These are phyloP conservation scores for Wickerhamiella azymoides DNA, from an alignment of 805 yeast species.

Conservation along the genomic window DNA sequence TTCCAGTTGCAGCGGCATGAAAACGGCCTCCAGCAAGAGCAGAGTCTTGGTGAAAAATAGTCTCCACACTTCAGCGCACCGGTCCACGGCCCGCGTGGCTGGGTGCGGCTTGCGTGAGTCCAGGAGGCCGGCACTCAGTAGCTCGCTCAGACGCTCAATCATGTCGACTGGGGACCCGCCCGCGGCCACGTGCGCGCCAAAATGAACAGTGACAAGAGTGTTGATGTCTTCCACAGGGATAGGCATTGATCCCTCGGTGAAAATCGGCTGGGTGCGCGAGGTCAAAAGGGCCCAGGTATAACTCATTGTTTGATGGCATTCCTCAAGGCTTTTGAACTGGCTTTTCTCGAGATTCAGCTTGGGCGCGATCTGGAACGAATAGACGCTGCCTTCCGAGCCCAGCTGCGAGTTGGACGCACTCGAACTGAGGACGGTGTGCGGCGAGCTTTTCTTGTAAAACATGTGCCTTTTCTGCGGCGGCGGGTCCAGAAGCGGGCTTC, in stretches of 20 bases:
- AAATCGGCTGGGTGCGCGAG: slow-evolving; percentile 33
- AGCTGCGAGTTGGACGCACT: slow-evolving; percentile 31
- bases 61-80: slow-evolving; percentile 38
- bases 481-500: slow-evolving; percentile 10
- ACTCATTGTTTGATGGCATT: slow-evolving; percentile 28
- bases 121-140: slow-evolving; percentile 32
- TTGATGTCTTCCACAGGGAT: slow-evolving; percentile 47
- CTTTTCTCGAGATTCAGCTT: slow-evolving; percentile 6
- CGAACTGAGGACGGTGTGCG: slow-evolving; percentile 28
- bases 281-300: slow-evolving; percentile 38
- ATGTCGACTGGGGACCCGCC: slow-evolving; percentile 28
- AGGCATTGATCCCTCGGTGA: slow-evolving; percentile 34
- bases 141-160: slow-evolving; percentile 33
- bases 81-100: slow-evolving; percentile 18
- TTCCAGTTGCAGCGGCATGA: slow-evolving; percentile 45
- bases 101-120: slow-evolving; percentile 10
- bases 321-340: slow-evolving; percentile 23
- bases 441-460: slow-evolving; percentile 27
- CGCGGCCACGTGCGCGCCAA: slow-evolving; percentile 28
- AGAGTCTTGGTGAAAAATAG: slow-evolving; percentile 40
- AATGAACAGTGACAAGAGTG: slow-evolving; percentile 31
- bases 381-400: slow-evolving; percentile 29
- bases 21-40: slow-evolving; percentile 46
- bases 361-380: slow-evolving; percentile 26
- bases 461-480: slow-evolving; percentile 19